A percentile compares a stretch with the other conserved stretches of the same genome.
Conservation (phyloP, 163 green algal genomes). For the Volvox carteri region DNA sequence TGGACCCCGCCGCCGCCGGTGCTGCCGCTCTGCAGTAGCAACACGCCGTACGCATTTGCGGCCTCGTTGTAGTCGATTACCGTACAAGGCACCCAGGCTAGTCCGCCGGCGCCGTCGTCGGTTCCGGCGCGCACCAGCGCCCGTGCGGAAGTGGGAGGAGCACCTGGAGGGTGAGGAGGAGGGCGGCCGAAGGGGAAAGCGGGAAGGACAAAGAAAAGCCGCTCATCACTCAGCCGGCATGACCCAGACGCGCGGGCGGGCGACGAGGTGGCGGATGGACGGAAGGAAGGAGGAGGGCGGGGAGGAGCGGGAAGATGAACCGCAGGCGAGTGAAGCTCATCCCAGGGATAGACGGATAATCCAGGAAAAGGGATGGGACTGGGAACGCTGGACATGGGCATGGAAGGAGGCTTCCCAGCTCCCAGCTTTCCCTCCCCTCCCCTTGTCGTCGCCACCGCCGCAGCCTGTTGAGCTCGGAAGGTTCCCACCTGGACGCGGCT, state of each 20-base stretch:
- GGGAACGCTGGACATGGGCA: too few species aligned
- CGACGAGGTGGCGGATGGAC: neutral
- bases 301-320: neutral
- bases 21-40: neutral
- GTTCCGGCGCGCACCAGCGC: slow-evolving; percentile 23
- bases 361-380: too few species aligned
- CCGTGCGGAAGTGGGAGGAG: slow-evolving; percentile 57
- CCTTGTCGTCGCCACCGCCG: too few species aligned
- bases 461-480: too few species aligned
- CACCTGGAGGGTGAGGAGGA: slow-evolving; percentile 9
- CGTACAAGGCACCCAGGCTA: slow-evolving; percentile 58
- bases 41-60: slow-evolving; percentile 62
- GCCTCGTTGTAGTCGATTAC: slow-evolving; percentile 69
- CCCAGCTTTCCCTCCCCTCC: too few species aligned
- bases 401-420: too few species aligned
- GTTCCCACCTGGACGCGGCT: too few species aligned
- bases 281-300: neutral
- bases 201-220: neutral
- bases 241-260: too few species aligned
- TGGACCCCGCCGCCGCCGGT: neutral
- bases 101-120: slow-evolving; percentile 19
- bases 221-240: too few species aligned
- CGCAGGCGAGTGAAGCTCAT: neutral
- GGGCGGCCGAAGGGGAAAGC: neutral
- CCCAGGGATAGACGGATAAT: too few species aligned